Conservation (phyloP, 2,329 filamentous ascomycete species). For the Penicillium sp. region DNA sequence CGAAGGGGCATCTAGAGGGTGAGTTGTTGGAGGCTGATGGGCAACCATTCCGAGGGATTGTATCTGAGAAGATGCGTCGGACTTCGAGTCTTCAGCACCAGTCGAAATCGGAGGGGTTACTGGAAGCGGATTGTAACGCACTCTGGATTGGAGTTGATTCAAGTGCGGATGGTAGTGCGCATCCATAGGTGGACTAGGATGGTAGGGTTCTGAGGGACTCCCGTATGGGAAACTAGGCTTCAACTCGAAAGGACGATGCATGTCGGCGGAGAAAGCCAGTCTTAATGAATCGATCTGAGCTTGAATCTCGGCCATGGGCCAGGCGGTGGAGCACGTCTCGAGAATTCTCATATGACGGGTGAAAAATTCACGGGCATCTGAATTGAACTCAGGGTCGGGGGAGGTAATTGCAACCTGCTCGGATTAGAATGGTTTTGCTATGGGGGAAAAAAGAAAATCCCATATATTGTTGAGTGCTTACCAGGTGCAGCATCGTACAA, state of each 20-base stretch:
- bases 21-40: conserved; percentile 35
- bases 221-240: conserved; percentile 86
- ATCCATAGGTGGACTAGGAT: conserved; percentile 61
- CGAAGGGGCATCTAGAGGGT: conserved; percentile 57
- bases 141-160: conserved; percentile 43
- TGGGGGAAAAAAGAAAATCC: not conserved
- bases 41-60: conserved; percentile 54
- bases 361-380: conserved; percentile 84
- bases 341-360: conserved; percentile 91
- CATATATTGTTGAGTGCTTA: conserved; percentile 53
- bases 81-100: conserved; percentile 70
- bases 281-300: conserved; percentile 85
- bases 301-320: conserved; percentile 88
- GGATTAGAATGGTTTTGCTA: conserved; percentile 7
- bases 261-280: conserved; percentile 86
- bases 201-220: conserved; percentile 67
- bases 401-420: conserved; percentile 86
- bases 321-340: conserved; percentile 77
- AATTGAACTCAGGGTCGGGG: conserved; percentile 82
- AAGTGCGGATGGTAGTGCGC: conserved; percentile 53
- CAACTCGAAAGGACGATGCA: conserved; percentile 79
- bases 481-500: conserved; percentile 89
- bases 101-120: conserved; percentile 79
- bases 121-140: conserved; percentile 62
- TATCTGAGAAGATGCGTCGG: conserved; percentile 69